Percentiles rank a stretch among this genome's conserved stretches.
phyloP scores from a whole-genome alignment of 768 basidiomycete species.

The Hericium coralloides region DNA sequence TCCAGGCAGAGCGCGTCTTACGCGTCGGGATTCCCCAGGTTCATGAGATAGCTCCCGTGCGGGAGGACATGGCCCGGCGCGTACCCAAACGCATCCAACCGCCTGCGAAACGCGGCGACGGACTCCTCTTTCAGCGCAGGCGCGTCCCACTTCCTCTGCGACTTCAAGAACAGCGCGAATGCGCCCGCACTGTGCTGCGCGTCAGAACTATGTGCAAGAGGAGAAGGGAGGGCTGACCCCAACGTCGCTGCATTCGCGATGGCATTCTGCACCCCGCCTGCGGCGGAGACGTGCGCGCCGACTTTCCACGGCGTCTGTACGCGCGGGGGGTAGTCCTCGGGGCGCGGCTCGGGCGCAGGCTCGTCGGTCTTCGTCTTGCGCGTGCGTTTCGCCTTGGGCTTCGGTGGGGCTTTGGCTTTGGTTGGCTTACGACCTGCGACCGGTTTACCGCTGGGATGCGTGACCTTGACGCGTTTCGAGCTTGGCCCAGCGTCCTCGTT shows the following conservation, averaged over 20 bases:
- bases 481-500: too few species aligned
- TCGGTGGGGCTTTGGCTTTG: background rate
- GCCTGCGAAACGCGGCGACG: conserved; percentile 48
- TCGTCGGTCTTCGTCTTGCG: too few species aligned
- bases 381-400: too few species aligned
- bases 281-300: conserved; percentile 78
- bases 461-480: background rate
- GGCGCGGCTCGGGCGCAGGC: conserved; percentile 4
- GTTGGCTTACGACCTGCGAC: too few species aligned
- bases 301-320: conserved; percentile 44
- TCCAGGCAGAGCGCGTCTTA: conserved; percentile 25
- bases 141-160: conserved; percentile 74
- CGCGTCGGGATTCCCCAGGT: conserved; percentile 74
- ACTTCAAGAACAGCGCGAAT: conserved; percentile 79
- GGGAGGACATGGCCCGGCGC: conserved; percentile 56
- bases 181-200: conserved; percentile 55
- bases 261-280: conserved; percentile 72
- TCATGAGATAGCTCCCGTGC: conserved; percentile 81
- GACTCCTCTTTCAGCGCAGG: conserved; percentile 45
- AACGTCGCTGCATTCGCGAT: conserved; percentile 61
- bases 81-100: conserved; percentile 57
- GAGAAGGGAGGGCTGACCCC: conserved; percentile 32
- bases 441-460: background rate
- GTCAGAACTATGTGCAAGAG: background rate
- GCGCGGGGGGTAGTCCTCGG: conserved; percentile 20